phyloP scores from a whole-genome alignment of 2,329 filamentous ascomycete species.

The Pseudogymnoascus sp. region DNA sequence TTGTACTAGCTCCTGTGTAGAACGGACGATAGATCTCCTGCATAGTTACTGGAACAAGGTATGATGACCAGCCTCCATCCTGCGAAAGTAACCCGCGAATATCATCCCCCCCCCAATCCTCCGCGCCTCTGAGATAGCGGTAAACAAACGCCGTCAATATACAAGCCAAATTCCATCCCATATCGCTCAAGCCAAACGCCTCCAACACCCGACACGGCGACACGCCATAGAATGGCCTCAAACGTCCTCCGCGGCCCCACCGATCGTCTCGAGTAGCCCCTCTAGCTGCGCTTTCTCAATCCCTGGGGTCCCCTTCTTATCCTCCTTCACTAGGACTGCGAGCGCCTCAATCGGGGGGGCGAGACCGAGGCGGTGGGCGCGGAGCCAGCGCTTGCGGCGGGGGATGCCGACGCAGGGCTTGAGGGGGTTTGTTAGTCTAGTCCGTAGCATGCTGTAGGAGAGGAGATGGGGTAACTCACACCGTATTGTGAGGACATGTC shows the following conservation, averaged over 20 bases:
- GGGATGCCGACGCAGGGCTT: constrained; percentile 84
- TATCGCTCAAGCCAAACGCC: neutral
- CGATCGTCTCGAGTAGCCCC: constrained; percentile 45
- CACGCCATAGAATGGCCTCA: neutral
- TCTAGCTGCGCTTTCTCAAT: constrained; percentile 68
- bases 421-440: neutral
- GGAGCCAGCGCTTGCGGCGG: constrained; percentile 76
- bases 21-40: neutral
- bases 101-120: neutral
- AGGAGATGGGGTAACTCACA: constrained; percentile 47
- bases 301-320: constrained; percentile 43
- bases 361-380: constrained; percentile 75
- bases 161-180: neutral
- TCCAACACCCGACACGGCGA: neutral
- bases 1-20: neutral
- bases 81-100: neutral
- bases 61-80: neutral
- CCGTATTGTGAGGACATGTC: constrained; percentile 89
- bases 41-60: neutral
- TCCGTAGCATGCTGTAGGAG: neutral
- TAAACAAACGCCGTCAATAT: constrained; percentile 2
- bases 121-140: neutral
- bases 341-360: constrained; percentile 84
- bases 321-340: constrained; percentile 69
- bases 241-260: constrained; percentile 25